A percentile compares a stretch with the other conserved stretches of the same genome.
These are phyloP conservation scores for Schoenoplectus triqueter DNA, from an alignment of 202 grass and related monocot genomes.

Conservation along the genomic window DNA sequence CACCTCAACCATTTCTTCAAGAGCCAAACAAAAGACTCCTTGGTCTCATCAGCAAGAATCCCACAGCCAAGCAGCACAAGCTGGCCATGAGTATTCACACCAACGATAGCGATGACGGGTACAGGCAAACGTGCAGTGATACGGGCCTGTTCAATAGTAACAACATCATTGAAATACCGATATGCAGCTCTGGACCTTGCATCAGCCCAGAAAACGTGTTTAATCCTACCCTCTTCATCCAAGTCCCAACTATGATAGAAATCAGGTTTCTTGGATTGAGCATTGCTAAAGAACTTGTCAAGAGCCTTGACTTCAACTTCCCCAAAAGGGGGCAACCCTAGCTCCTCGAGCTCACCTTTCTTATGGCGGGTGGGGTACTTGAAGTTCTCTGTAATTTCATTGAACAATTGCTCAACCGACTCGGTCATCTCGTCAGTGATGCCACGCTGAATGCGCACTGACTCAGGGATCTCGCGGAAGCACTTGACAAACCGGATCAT, in stretches of 20 bases:
- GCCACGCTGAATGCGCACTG: slow-evolving; percentile 58
- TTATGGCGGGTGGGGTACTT: slow-evolving; percentile 75
- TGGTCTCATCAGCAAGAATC: slow-evolving; percentile 65
- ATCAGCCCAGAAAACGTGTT: slow-evolving; percentile 85
- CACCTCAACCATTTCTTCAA: slow-evolving; percentile 78
- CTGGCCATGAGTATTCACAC: slow-evolving; percentile 91
- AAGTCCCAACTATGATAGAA: slow-evolving; percentile 85
- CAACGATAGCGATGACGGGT: slow-evolving; percentile 58
- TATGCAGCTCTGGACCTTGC: slow-evolving; percentile 69
- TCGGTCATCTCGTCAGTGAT: slow-evolving; percentile 71
- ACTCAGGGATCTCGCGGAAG: slow-evolving; percentile 66
- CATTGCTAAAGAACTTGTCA: slow-evolving; percentile 64
- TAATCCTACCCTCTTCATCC: slow-evolving; percentile 63
- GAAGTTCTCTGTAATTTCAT: slow-evolving; percentile 69
- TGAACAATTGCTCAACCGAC: slow-evolving; percentile 64
- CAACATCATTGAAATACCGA: slow-evolving; percentile 65
- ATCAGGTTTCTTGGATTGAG: slow-evolving; percentile 74
- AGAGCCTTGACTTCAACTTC: slow-evolving; percentile 67
- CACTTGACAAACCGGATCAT: slow-evolving; percentile 87
- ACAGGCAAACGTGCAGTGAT: slow-evolving; percentile 47
- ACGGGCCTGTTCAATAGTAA: slow-evolving; percentile 64
- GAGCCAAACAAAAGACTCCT: slow-evolving; percentile 72
- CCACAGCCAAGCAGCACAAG: slow-evolving; percentile 78
- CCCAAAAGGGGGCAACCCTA: slow-evolving; percentile 51
- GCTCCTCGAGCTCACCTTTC: slow-evolving; percentile 45